Base-by-base conservation (phyloP, 208 protist genomes). In the Naegleria lovaniensis region DNA sequence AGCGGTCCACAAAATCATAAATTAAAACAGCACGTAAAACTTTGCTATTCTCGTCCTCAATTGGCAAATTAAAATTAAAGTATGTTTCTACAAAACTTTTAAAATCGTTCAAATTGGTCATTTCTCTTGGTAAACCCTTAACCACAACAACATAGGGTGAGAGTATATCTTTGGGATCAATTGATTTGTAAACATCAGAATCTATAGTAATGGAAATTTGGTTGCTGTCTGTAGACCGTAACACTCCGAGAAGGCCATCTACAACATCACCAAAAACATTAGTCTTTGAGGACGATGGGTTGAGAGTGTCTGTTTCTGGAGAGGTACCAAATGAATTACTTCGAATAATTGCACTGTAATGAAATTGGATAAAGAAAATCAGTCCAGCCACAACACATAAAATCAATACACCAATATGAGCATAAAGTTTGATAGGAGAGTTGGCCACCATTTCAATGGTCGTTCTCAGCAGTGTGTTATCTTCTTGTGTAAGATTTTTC, bases 401-500 rank as follows among this genome's bases (percentile, higher is more conserved):
- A 33, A 48, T 38, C 16, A 13, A 15, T 9, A 85, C 33, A 48
- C 39, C 40, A 43, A 85, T 15, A 43, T 85, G 83, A 43, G 40
- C 83, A 85, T 85, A 85, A 13, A 85, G 25, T 85, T 40, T 43
- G 29, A 48, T 7, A 19, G 33, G 40, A 25, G 83, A 85, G 5
- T 40, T 29, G 25, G 15, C 25, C 0, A 85, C 83, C 83, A 85
- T 85, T 39, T 39, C 83, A 85, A 85, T 29, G 5, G 39, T 85
- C 36, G 83, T 85, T 85, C 83, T 85, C n/a, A 85, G 25, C 29
- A 85, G 22, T 25, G 41, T 22, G 41, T 33, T 85, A 29, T 85
- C 83, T 43, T 85, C 83, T 85, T 85, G 83, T 2, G 83, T 85
- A 43, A 40, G 29, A 29, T 85, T 85, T 29, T 67, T 67, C 19